These are phyloP conservation scores for Madurella fahalii DNA, from an alignment of 2,329 filamentous ascomycete species.

Conservation along the genomic window DNA sequence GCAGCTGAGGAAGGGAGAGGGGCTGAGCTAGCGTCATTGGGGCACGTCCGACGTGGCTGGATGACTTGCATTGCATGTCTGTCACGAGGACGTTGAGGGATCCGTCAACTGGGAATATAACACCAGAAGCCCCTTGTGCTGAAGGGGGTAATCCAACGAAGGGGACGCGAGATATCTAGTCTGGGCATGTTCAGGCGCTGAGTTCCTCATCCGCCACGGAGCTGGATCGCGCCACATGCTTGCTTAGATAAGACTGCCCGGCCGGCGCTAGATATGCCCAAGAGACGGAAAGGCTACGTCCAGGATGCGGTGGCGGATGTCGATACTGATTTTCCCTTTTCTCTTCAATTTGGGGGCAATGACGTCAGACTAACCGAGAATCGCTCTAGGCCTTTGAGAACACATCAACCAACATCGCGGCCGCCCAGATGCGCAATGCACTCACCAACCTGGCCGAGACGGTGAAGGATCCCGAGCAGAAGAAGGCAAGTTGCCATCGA, in stretches of 20 bases:
- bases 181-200: not conserved
- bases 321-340: slow-evolving; percentile 10
- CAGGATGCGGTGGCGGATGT: not conserved
- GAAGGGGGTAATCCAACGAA: too few relatives aligned
- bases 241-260: not conserved
- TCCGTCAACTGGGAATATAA: not conserved
- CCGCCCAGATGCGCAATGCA: slow-evolving; percentile 98
- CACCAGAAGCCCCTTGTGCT: not conserved
- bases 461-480: slow-evolving; percentile 74
- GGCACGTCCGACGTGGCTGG: slow-evolving; percentile 7
- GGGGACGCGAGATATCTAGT: too few relatives aligned
- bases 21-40: not conserved
- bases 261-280: not conserved
- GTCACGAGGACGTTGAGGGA: slow-evolving; percentile 3
- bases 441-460: slow-evolving; percentile 89
- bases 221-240: not conserved
- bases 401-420: slow-evolving; percentile 95
- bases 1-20: not conserved
- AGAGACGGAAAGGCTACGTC: not conserved
- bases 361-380: slow-evolving; percentile 32
- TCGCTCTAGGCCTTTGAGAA: slow-evolving; percentile 86
- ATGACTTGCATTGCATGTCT: slow-evolving; percentile 5
- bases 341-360: not conserved
- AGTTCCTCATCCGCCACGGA: not conserved
- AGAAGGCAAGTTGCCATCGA: slow-evolving; percentile 62